Evolutionary conservation across 1,284 basidiomycete genomes (phyloP), one percentile per base, ranked within the genome.

Genomic region (Tetrapyrgos nigripes): DNA sequence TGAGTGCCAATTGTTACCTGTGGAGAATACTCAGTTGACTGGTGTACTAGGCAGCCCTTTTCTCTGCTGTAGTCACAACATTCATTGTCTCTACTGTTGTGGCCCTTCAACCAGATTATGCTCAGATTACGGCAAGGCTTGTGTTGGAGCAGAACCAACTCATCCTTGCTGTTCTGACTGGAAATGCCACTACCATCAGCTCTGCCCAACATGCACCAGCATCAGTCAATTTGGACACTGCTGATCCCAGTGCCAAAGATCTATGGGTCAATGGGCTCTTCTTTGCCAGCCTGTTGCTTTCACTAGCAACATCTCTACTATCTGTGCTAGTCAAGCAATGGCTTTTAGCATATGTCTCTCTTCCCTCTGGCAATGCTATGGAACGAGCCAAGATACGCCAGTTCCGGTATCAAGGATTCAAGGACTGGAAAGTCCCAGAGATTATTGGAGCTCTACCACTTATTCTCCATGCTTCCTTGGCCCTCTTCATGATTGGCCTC

Each of bases 51-150:
- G 77, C 77, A 37, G 79, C 78, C 66, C 68, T 81, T 26, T 81
- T 82, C 59, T 80, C 80, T 14, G 79, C 78, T 1, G 77, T 80
- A 13, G 60, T 80, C 26, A 81, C 79, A 8, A 77, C 79, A 1
- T 80, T 80, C 67, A 73, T 80, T 37, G 75, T 79, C 21, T 4
- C 73, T 79, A 63, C 72, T 74, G 6, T 79, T 75, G 51, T 70
- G 76, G 51, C 65, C 73, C 51, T 68, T 79, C 65, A 64, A 73
- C 28, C 73, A 73, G 9, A 70, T 37, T 55, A 71, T 4, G 53
- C 66, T 2, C 11, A 77, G 76, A n/a, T n/a, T n/a, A n/a, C n/a
- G n/a, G n/a, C n/a, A n/a, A n/a, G n/a, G n/a, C n/a, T n/a, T n/a
- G n/a, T 13, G 76, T 78, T 50, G 62, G 61, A 4, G 9, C 65